Evolutionary conservation across 495 filamentous ascomycete species (phyloP).

Genomic region (Penicillium daleae): DNA sequence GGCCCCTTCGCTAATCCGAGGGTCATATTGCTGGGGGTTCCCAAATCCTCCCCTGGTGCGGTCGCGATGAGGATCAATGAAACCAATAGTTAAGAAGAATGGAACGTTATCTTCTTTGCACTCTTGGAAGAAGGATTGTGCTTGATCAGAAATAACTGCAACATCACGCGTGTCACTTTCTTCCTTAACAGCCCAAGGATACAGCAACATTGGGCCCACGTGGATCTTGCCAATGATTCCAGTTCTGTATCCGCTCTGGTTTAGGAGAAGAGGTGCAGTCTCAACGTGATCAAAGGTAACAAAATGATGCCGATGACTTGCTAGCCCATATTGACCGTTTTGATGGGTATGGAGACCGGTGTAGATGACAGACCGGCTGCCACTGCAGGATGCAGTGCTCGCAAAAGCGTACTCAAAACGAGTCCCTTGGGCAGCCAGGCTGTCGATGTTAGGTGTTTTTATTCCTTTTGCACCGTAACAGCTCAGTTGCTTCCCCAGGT

Average conservation of each 20-base stretch:
- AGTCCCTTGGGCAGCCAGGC: slow-evolving; percentile 37
- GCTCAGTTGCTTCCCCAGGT: slow-evolving; percentile 42
- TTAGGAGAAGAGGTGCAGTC: slow-evolving; percentile 42
- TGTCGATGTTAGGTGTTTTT: slow-evolving; percentile 44
- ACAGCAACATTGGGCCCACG: slow-evolving; percentile 43
- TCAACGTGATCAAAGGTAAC: slow-evolving; percentile 46
- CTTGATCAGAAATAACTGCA: slow-evolving; percentile 37
- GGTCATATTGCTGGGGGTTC: slow-evolving; percentile 33
- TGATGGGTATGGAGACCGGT: slow-evolving; percentile 52
- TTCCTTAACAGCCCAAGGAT: slow-evolving; percentile 44
- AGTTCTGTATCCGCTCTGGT: slow-evolving; percentile 40
- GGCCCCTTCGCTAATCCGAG: slow-evolving; percentile 17
- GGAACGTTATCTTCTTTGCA: slow-evolving; percentile 31
- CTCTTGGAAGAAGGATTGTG: slow-evolving; percentile 38
- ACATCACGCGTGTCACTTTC: slow-evolving; percentile 43
- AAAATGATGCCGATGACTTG: slow-evolving; percentile 41
- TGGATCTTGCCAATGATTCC: slow-evolving; percentile 53
- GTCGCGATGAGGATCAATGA: slow-evolving; percentile 50
- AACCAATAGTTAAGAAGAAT: slow-evolving; percentile 50
- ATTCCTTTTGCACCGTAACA: slow-evolving; percentile 42
- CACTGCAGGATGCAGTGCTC: slow-evolving; percentile 51
- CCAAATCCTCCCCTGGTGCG: slow-evolving; percentile 46
- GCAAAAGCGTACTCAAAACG: slow-evolving; percentile 46
- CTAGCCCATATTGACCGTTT: slow-evolving; percentile 51
- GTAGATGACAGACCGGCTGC: slow-evolving; percentile 48